Evolutionary conservation across 768 basidiomycete species (phyloP).

Genomic region (Naganishia onofrii): DNA sequence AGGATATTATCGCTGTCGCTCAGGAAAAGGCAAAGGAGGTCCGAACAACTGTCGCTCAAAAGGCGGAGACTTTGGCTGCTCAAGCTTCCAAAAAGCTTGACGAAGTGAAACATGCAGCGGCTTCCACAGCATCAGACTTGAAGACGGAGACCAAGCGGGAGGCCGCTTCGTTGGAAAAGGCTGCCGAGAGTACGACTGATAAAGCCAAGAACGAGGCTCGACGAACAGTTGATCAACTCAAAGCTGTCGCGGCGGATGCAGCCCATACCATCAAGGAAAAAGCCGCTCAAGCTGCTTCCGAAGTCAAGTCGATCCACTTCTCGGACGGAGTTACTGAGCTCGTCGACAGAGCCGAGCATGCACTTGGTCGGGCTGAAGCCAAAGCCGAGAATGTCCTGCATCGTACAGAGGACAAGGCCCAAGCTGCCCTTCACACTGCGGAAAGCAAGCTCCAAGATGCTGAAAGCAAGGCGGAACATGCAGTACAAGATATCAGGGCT

Average conservation of each 20-base stretch:
- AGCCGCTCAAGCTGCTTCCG: conserved; percentile 41
- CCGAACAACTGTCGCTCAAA: conserved; percentile 21
- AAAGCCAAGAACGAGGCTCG: conserved; percentile 31
- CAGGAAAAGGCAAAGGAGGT: conserved; percentile 28
- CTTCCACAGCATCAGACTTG: conserved; percentile 20
- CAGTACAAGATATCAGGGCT: conserved; percentile 9
- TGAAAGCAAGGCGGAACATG: conserved; percentile 19
- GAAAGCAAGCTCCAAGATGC: conserved; percentile 22
- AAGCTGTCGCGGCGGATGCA: conserved; percentile 42
- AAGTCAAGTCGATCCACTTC: conserved; percentile 55
- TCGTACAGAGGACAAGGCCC: conserved; percentile 14
- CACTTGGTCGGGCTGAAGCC: conserved; percentile 54
- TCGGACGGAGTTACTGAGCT: conserved; percentile 68
- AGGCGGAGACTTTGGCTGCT: conserved; percentile 21
- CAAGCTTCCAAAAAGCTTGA: conserved; percentile 28
- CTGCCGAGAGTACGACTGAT: conserved; percentile 33
- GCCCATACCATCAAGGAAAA: conserved; percentile 40
- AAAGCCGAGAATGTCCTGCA: conserved; percentile 33
- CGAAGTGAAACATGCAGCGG: conserved; percentile 6
- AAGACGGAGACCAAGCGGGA: conserved; percentile 31
- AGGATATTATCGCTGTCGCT: conserved; percentile 11
- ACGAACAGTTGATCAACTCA: conserved; percentile 34
- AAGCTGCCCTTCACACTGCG: conserved; percentile 6
- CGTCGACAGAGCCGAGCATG: conserved; percentile 69
- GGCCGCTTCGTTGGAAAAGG: conserved; percentile 32